These are phyloP conservation scores for Diutina mesorugosa DNA, from an alignment of 1,139 yeast species.

Conservation along the genomic window DNA sequence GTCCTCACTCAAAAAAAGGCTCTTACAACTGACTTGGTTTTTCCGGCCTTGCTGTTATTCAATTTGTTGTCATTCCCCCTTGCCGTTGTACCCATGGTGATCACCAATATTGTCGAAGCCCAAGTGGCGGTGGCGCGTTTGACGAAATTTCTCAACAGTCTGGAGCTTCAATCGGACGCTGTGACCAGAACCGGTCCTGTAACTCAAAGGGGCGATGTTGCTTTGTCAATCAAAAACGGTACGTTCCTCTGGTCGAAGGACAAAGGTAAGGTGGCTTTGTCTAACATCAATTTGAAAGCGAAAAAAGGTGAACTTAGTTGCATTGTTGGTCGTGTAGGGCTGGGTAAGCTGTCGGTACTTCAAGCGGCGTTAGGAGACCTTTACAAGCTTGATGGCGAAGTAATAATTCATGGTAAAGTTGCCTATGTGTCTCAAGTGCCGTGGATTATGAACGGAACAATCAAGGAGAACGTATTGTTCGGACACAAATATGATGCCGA, in stretches of 20 bases:
- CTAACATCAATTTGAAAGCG: conserved; percentile 55
- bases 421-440: conserved; percentile 89
- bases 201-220: conserved; percentile 46
- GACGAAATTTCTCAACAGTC: conserved; percentile 55
- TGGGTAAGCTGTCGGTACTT: conserved; percentile 82
- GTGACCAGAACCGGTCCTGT: conserved; percentile 29
- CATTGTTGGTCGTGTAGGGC: conserved; percentile 86
- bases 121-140: conserved; percentile 78
- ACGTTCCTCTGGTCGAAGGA: conserved; percentile 83
- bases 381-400: conserved; percentile 66
- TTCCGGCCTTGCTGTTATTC: conserved; percentile 85
- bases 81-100: conserved; percentile 86
- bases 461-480: conserved; percentile 79
- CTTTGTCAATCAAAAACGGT: conserved; percentile 59
- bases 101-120: conserved; percentile 78
- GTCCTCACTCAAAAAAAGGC: conserved; percentile 51
- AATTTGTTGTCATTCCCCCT: conserved; percentile 84
- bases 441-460: conserved; percentile 93
- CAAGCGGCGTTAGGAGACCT: conserved; percentile 82
- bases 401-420: conserved; percentile 59
- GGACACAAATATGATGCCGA: conserved; percentile 77
- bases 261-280: conserved; percentile 67
- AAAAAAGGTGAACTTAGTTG: conserved; percentile 76
- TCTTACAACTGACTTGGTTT: conserved; percentile 81
- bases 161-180: conserved; percentile 76